Evolutionary conservation across 345 rosid species (phyloP), one percentile per base, ranked within the genome.

Genomic region (Dovyalis caffra): DNA sequence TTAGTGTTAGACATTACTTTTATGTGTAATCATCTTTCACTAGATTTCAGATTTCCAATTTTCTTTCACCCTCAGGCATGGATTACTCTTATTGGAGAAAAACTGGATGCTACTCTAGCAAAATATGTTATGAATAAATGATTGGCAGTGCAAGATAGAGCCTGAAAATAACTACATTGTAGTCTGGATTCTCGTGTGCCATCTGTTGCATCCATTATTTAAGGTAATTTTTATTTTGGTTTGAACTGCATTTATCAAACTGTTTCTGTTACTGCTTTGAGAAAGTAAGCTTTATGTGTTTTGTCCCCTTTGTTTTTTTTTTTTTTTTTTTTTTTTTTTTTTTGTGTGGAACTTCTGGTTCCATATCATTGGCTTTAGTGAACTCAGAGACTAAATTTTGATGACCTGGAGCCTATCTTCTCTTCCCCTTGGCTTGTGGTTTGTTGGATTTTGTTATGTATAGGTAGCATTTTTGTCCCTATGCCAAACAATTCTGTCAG

Each of bases 81-180:
- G 99, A 87, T 95, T 78, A 81, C 95, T 78, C 82, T 86, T 38
- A 75, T 91, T 66, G 97, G 94, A 69, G 94, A 95, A 85, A 92
- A 92, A 86, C 86, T 91, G 75, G 96, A 90, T 74, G 92, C 91
- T 1, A 85, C 94, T 21, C 80, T 91, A 20, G 84, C 87, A 56
- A 92, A 89, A 74, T 80, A 70, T 74, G 71, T 78, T 33, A 68
- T 65, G 69, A 67, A 47, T 68, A 76, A 56, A 68, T 26, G 83
- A 71, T 60, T 45, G 63, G 76, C 80, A 62, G 76, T 63, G 69
- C 83, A 83, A 70, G 83, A 87, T 53, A 73, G 79, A 72, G 53
- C 75, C 67, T 71, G 79, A 77, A 71, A 63, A 71, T 37, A 61
- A 63, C 57, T 56, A 56, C 9, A 1, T 29, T 6, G 14, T 49